phyloP scores from a whole-genome alignment of 73 alveolate species.

The Uronychia binucleata region DNA sequence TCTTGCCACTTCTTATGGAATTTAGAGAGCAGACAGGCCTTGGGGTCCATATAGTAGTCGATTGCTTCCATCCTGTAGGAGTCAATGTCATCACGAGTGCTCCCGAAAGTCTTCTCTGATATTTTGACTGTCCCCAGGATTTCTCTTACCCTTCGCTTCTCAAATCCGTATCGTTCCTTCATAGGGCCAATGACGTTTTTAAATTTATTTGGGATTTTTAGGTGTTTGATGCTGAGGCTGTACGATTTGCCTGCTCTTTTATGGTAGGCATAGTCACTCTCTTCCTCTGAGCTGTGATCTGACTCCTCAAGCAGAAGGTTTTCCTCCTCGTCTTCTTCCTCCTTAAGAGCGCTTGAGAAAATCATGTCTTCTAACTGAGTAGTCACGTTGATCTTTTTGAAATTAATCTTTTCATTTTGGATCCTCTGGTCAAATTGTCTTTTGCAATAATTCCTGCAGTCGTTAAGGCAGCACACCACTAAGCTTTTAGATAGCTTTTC shows the following conservation, averaged over 20 bases:
- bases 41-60: conserved; percentile 4
- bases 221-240: background rate
- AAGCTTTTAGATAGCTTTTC: background rate
- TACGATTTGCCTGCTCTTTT: background rate
- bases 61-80: background rate
- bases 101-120: no score
- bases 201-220: background rate
- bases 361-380: background rate
- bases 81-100: background rate
- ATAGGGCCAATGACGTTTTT: background rate
- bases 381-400: background rate
- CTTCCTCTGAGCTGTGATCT: background rate
- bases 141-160: background rate
- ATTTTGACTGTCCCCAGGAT: background rate
- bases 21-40: background rate
- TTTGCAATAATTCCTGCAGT: background rate
- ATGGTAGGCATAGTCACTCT: background rate
- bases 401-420: background rate
- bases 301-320: background rate
- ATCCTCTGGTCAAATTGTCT: background rate
- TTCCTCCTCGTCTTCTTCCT: background rate
- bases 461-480: background rate
- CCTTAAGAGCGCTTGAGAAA: background rate
- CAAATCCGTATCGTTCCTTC: background rate
- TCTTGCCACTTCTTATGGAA: conserved; percentile 1